Evolutionary conservation across 345 rosid species (phyloP).

Genomic region (Eucalyptus grandis): DNA sequence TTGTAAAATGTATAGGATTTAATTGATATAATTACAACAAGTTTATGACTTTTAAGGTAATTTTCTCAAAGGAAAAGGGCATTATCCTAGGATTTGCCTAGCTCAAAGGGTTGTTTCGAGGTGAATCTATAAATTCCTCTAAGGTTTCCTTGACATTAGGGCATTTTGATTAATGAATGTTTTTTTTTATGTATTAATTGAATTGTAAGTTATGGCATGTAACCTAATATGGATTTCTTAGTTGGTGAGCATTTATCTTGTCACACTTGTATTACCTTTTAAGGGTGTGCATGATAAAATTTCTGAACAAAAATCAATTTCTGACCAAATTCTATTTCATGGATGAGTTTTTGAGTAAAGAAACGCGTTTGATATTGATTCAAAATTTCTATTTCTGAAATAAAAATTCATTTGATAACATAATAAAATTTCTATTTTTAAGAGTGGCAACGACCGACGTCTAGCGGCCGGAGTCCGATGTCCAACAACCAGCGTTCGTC

Average conservation of each 20-base stretch:
- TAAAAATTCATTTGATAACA: no score
- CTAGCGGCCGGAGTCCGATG: accelerated
- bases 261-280: not conserved
- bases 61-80: not conserved
- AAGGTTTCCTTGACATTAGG: not conserved
- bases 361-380: no score
- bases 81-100: not conserved
- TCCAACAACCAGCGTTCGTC: accelerated
- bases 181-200: not conserved
- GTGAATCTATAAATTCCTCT: not conserved
- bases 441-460: no score
- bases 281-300: no score
- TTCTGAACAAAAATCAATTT: no score
- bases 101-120: not conserved
- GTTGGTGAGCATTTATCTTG: not conserved
- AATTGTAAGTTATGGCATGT: not conserved
- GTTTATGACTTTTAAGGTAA: no score
- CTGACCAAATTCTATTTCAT: no score
- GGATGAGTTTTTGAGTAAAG: no score
- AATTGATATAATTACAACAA: no score
- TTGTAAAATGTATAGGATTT: no score
- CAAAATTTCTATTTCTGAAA: no score
- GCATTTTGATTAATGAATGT: not conserved
- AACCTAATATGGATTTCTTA: not conserved
- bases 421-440: no score